These are phyloP conservation scores for Vanrija sp. DNA, from an alignment of 1,284 basidiomycete genomes.

Conservation along the genomic window DNA sequence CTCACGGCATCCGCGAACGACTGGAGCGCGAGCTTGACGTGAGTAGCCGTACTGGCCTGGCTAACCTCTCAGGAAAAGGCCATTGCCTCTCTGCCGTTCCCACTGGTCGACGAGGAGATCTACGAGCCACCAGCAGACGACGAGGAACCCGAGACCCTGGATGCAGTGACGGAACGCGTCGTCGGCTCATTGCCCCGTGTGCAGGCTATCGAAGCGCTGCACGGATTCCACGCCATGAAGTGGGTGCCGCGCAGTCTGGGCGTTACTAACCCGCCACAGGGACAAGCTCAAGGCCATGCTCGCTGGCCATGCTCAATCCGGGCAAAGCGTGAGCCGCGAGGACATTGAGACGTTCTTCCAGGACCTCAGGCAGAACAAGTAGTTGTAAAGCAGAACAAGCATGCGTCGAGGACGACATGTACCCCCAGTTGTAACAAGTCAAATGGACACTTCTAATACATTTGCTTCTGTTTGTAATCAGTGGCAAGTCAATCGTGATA, in stretches of 20 bases:
- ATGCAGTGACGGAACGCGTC: conserved; percentile 39
- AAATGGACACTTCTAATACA: too few species aligned
- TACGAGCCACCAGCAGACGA: conserved; percentile 44
- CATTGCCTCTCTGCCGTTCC: conserved; percentile 36
- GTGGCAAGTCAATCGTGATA: background rate
- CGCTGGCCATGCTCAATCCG: conserved; percentile 23
- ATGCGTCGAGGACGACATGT: too few species aligned
- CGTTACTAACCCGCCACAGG: conserved; percentile 11
- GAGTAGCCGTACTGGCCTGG: conserved; percentile 3
- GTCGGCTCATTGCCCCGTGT: conserved; percentile 37
- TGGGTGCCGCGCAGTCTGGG: conserved; percentile 17
- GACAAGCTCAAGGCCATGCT: conserved; percentile 39
- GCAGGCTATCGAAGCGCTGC: conserved; percentile 47
- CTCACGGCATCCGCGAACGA: conserved; percentile 30
- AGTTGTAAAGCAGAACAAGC: too few species aligned
- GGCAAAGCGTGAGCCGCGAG: conserved; percentile 32
- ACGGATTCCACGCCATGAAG: conserved; percentile 46
- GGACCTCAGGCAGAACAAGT: conserved; percentile 15
- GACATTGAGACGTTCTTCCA: conserved; percentile 42
- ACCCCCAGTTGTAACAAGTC: too few species aligned
- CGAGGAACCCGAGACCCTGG: conserved; percentile 37
- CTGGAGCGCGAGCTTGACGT: conserved; percentile 29
- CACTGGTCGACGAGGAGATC: conserved; percentile 42
- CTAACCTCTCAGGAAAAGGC: conserved; percentile 1
- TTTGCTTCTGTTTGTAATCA: background rate